Percentiles rank a stretch among this genome's conserved stretches.
These are phyloP conservation scores for Brassica juncea DNA, from an alignment of 345 rosid species.

Conservation along the genomic window DNA sequence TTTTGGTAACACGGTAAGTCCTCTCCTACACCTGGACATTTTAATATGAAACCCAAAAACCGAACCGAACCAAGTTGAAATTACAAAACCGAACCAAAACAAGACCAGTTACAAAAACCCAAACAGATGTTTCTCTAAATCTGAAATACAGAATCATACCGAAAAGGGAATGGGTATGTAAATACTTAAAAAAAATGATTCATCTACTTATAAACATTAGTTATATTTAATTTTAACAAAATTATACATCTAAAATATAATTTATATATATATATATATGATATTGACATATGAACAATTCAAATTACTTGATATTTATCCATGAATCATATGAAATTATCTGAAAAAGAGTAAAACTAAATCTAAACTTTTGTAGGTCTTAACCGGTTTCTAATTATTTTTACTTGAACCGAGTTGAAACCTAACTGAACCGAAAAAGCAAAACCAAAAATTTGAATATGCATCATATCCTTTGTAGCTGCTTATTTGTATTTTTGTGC, in stretches of 20 bases:
- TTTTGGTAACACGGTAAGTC: conserved; percentile 40
- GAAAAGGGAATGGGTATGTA: background rate
- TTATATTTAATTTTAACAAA: too few species aligned
- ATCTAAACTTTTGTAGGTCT: background rate
- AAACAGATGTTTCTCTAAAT: too few species aligned
- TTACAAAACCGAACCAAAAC: background rate
- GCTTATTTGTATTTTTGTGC: background rate
- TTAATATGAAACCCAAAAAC: too few species aligned
- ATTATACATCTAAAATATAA: background rate
- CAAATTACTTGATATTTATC: too few species aligned
- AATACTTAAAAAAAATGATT: background rate
- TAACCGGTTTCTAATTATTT: too few species aligned
- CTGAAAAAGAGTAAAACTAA: too few species aligned
- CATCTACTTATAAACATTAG: background rate
- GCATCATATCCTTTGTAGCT: background rate
- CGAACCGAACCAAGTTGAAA: too few species aligned
- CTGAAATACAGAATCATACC: background rate
- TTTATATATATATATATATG: too few species aligned
- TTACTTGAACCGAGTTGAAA: background rate
- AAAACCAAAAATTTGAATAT: background rate
- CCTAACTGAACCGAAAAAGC: background rate
- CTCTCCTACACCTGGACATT: background rate
- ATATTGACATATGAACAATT: too few species aligned
- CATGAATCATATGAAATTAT: background rate
- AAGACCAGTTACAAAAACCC: background rate